Evolutionary conservation across 2,329 filamentous ascomycete species (phyloP), one percentile per base, ranked within the genome.

Genomic region (Thelonectria discophora): DNA sequence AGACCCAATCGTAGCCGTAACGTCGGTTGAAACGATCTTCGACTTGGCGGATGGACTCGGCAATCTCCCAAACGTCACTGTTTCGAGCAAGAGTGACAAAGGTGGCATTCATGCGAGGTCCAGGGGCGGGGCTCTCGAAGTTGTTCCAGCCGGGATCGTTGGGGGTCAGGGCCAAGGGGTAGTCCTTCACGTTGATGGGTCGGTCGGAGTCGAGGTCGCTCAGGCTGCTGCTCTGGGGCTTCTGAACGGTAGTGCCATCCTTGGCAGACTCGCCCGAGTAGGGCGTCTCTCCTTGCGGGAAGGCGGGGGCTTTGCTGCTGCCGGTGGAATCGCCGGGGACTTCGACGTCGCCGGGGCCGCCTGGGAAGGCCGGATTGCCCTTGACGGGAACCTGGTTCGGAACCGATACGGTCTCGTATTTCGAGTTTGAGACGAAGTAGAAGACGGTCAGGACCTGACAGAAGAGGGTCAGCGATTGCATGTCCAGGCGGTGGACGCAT

Each of bases 1-100:
- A 99, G 55, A 99, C 94, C 96, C 96, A 99, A 76, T 98, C 94
- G 80, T 99, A 99, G 82, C 97, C 90, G 82, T 91, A 98, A 73
- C 94, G 91, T 73, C 89, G 88, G 82, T 99, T 99, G 88, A 99
- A 99, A 74, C 95, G 92, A 78, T 99, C 95, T 80, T 99, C 95
- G 58, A 99, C 89, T 75, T 97, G 92, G 58, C 95, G 92, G 74
- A 99, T 99, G 12, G 94, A 97, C 73, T 93, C 88, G 64, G 93
- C 92, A 74, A 99, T 97, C 52, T 99, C 95, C 95, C 95, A 99
- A 27, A 98, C 82, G 75, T 99, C 95, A 58, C 83, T 85, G 81
- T 99, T 99, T 73, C 95, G 90, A 55, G 95, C 95, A 63, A 99
- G 86, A 20, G 94, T 97, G 55, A 99, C 93, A 74, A 99, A 99